Evolutionary conservation across 2,329 filamentous ascomycete genomes (phyloP), one percentile per base, ranked within the genome.

Genomic region (Seiridium cupressi): DNA sequence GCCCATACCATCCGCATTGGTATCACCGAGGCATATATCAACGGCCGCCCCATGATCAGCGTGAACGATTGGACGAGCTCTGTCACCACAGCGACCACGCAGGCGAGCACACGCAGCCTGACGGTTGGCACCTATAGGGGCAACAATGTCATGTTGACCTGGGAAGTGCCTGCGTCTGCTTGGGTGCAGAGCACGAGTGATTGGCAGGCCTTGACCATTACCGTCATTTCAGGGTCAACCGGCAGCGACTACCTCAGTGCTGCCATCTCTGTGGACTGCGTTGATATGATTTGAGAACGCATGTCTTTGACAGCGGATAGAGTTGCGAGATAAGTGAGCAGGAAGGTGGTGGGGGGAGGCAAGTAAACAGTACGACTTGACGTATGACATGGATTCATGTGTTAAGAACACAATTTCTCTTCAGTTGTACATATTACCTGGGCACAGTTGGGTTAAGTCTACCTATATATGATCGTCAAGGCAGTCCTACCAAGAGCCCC

Each of bases 51-150:
- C 0, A 67, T 66, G 40, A 71, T 73, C 46, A 64, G 58, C 7
- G 69, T 73, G 38, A 74, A 74, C 57, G 59, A 59, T 44, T 74
- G 69, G 72, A 61, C 65, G 5, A 68, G 66, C n/a, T 35, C 60
- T 1, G 49, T 70, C 0, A 68, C 70, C 5, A 59, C 63, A 2
- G 69, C 70, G 4, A 73, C 69, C 2, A 66, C 47, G 10, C 70
- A 74, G 56, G 69, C 64, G 2, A 65, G 66, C 54, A 73, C 71
- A 0, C 65, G 72, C 36, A 71, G 69, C 58, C 58, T 73, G n/a
- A 73, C 72, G 1, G 68, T 71, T 4, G 71, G 70, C n/a, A 73
- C 72, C 0, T 72, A 73, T 47, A 65, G 70, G 5, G 71, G 67
- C 1, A 73, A 71, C 58, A 72, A 70, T 32, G 68, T 60, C 18